Evolutionary conservation across 2,329 filamentous ascomycete genomes (phyloP), one percentile per base, ranked within the genome.

Genomic region (Fusarium nanum): DNA sequence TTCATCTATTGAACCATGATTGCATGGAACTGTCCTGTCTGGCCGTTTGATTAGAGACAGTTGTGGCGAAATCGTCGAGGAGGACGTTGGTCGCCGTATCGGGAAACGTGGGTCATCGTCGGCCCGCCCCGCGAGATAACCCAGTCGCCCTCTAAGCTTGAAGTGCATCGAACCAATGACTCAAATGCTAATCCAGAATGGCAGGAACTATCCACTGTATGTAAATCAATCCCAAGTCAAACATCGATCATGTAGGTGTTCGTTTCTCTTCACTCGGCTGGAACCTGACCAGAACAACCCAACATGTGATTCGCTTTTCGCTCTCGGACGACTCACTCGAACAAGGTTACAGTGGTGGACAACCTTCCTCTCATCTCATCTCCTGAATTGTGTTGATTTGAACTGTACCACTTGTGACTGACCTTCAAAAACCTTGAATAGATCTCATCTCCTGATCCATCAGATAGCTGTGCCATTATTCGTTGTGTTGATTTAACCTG

Each of bases 141-240:
- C 10, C 34, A 37, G n/a, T n/a, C 34, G 18, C 1, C 18, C 10
- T 37, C 34, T 7, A n/a, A 37, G 34, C 34, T 37, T 37, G 7
- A 37, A 37, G 3, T 37, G 18, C 7, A 37, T 37, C 18, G 34
- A n/a, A 4, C 34, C 34, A 37, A 37, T 37, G 18, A 7, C 18
- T 4, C 3, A 4, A n/a, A 37, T 12, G 18, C 18, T 0, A n/a
- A n/a, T n/a, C 10, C 16, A 7, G 1, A n/a, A 37, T 37, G 34
- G 18, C 34, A 37, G 34, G 34, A 37, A 37, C 18, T 12, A n/a
- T 37, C 34, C 34, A n/a, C 5, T n/a, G 1, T 6, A 12, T 37
- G 6, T 37, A 11, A 1, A 0, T 34, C 30, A 4, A 0, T 37
- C 34, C 3, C 10, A 37, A 1, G 6, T 37, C 5, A n/a, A 37